Conservation (phyloP, 148 eudicot genomes). For the Rhododendron kiyosumense region DNA sequence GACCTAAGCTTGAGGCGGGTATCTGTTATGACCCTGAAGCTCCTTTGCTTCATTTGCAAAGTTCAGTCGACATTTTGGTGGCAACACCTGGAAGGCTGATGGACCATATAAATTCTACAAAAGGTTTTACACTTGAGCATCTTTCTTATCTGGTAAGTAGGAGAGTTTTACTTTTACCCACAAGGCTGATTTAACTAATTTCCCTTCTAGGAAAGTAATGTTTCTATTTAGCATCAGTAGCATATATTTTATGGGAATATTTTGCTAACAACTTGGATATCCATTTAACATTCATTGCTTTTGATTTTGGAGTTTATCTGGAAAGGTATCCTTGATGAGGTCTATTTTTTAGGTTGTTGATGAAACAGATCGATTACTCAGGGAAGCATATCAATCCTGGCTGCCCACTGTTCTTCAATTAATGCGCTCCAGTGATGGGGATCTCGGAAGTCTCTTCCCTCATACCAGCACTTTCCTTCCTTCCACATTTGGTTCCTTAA, state of each 20-base stretch:
- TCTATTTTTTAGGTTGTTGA: slow-evolving; percentile 69
- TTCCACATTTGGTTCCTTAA: slow-evolving; percentile 48
- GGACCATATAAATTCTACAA: slow-evolving; percentile 82
- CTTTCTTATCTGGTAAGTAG: slow-evolving; percentile 77
- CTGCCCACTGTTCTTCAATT: slow-evolving; percentile 76
- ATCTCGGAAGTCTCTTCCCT: slow-evolving; percentile 26
- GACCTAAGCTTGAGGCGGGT: slow-evolving; percentile 54
- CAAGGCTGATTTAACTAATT: background rate
- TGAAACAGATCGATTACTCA: slow-evolving; percentile 88
- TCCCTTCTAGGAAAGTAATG: background rate
- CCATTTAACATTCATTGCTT: background rate
- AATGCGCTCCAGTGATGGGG: slow-evolving; percentile 35
- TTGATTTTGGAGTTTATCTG: background rate
- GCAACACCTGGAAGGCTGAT: slow-evolving; percentile 97
- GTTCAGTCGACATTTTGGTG: slow-evolving; percentile 86
- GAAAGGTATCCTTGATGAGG: slow-evolving; percentile 9
- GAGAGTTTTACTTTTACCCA: slow-evolving; percentile 6
- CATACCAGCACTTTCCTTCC: slow-evolving; percentile 20
- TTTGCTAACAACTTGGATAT: background rate
- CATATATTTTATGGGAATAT: background rate
- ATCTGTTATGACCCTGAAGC: slow-evolving; percentile 71
- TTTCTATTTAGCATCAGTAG: background rate
- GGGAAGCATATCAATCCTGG: slow-evolving; percentile 95
- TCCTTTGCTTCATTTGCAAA: slow-evolving; percentile 34
- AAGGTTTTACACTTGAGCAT: slow-evolving; percentile 92